These are phyloP conservation scores for Fraxinus excelsior DNA, from an alignment of 257 asterid genomes.

Conservation along the genomic window DNA sequence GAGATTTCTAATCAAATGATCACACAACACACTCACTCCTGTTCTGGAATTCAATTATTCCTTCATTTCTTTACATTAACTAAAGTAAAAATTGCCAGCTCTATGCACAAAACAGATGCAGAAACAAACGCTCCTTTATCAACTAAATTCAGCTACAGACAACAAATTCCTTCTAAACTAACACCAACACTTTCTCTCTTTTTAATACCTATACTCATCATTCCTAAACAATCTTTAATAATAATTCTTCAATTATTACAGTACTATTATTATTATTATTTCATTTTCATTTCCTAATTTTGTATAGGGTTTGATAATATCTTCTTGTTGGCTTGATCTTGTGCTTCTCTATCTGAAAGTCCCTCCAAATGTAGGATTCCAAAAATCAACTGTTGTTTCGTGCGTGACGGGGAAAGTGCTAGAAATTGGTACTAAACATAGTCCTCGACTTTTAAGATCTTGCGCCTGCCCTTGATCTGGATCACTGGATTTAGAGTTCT, in stretches of 20 bases:
- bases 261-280: constrained; percentile 24
- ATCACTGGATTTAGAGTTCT: constrained; percentile 61
- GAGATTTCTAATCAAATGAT: constrained; percentile 62
- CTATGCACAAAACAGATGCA: constrained; percentile 39
- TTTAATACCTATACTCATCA: constrained; percentile 21
- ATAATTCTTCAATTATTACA: constrained; percentile 64
- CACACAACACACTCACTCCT: constrained; percentile 53
- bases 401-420: constrained; percentile 86
- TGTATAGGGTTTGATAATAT: constrained; percentile 29
- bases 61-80: constrained; percentile 41
- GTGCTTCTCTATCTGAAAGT: constrained; percentile 55
- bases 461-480: constrained; percentile 49
- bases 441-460: constrained; percentile 86
- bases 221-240: constrained; percentile 40
- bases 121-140: constrained; percentile 54
- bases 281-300: constrained; percentile 13
- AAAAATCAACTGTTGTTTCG: constrained; percentile 74
- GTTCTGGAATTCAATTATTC: constrained; percentile 61
- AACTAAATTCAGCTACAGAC: constrained; percentile 47
- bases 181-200: constrained; percentile 13
- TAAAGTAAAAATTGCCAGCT: constrained; percentile 51
- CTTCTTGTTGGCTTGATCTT: neutral
- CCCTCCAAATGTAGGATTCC: constrained; percentile 91
- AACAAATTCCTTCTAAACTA: constrained; percentile 37
- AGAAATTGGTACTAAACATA: constrained; percentile 83